phyloP scores from a whole-genome alignment of 768 basidiomycete species.

The Panaeolus papilionaceus region DNA sequence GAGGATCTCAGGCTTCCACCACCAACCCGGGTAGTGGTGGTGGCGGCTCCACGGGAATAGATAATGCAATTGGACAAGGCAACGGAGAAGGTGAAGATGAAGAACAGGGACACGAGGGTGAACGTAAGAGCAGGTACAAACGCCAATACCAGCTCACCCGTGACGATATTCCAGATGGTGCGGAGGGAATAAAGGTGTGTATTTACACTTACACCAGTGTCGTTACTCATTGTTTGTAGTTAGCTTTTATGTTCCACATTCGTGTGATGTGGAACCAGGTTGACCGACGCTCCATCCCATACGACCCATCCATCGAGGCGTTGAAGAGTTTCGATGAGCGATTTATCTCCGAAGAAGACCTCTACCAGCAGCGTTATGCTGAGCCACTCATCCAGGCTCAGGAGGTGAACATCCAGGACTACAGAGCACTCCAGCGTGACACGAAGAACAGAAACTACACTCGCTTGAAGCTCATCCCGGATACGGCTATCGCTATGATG shows the following conservation, averaged over 20 bases:
- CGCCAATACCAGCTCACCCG: neutral
- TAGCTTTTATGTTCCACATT: conserved; percentile 14
- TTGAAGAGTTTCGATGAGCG: neutral
- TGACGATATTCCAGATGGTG: neutral
- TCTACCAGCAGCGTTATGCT: conserved; percentile 11
- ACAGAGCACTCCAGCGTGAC: neutral
- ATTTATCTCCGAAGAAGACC: conserved; percentile 1
- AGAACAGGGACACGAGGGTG: neutral
- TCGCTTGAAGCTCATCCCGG: neutral
- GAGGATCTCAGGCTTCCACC: neutral
- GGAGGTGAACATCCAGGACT: conserved; percentile 10
- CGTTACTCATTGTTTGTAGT: neutral
- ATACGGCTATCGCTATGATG: conserved; percentile 7
- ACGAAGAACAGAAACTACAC: neutral
- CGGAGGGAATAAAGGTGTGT: neutral
- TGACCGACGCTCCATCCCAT: neutral
- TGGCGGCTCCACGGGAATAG: neutral
- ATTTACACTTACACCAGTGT: neutral
- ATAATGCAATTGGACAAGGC: neutral
- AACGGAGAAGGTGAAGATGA: neutral
- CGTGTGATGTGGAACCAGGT: conserved; percentile 13
- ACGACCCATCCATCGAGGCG: conserved; percentile 6
- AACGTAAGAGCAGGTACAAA: neutral
- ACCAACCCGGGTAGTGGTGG: neutral
- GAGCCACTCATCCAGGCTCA: conserved; percentile 1